A percentile compares a stretch with the other conserved stretches of the same genome.
phyloP scores from a whole-genome alignment of 1,139 yeast genomes.

The Saccharomycopsis hybrid region DNA sequence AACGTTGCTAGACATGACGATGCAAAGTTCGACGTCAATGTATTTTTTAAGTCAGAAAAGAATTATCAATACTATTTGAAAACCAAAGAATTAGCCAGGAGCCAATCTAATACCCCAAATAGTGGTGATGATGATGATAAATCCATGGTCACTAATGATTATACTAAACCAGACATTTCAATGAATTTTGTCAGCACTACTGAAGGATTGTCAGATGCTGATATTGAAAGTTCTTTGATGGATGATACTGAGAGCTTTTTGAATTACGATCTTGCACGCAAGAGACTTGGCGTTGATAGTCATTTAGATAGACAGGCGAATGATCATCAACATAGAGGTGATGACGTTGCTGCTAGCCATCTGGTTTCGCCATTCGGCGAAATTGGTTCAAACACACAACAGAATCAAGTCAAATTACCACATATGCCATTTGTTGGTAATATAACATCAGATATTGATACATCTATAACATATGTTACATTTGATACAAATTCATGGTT shows the following conservation, averaged over 20 bases:
- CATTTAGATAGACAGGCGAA: constrained; percentile 11
- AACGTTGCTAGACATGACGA: constrained; percentile 24
- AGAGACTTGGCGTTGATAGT: constrained; percentile 12
- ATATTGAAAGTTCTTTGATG: constrained; percentile 16
- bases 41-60: constrained; percentile 15
- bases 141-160: constrained; percentile 9
- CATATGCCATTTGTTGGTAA: constrained; percentile 16
- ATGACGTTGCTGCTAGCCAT: too few species aligned
- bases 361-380: constrained; percentile 12
- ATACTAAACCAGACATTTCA: constrained; percentile 12
- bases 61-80: constrained; percentile 16
- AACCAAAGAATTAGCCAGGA: too few species aligned
- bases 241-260: constrained; percentile 20
- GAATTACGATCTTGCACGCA: constrained; percentile 16
- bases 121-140: constrained; percentile 15
- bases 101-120: neutral
- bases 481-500: constrained; percentile 78
- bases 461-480: constrained; percentile 51
- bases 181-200: constrained; percentile 8
- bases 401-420: constrained; percentile 12
- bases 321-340: too few species aligned
- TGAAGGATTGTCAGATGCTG: constrained; percentile 6
- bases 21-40: constrained; percentile 14
- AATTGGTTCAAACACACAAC: too few species aligned
- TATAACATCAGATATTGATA: constrained; percentile 40